Conservation (phyloP, 1,284 basidiomycete genomes). For the Moniliella sp. region DNA sequence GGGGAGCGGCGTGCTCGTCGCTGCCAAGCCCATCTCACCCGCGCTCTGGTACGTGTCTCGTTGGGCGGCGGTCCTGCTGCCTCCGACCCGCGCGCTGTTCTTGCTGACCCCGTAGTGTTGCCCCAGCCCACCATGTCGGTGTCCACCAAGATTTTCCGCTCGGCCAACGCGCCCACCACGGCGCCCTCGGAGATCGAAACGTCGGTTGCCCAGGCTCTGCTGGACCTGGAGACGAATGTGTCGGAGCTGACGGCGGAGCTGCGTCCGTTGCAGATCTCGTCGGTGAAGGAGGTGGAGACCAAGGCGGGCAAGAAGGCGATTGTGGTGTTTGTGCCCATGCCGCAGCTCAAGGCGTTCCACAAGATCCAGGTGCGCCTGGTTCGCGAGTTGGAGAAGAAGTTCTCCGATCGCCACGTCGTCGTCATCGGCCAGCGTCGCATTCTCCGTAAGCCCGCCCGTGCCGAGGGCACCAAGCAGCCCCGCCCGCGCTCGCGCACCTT, state of each 20-base stretch:
- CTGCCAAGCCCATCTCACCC: too few species aligned
- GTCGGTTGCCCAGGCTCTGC: slow-evolving; percentile 75
- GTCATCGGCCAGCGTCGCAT: slow-evolving; percentile 97
- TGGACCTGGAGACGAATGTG: slow-evolving; percentile 94
- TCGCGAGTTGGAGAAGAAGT: slow-evolving; percentile 98
- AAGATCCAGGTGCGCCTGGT: slow-evolving; percentile 91
- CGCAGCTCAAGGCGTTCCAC: slow-evolving; percentile 94
- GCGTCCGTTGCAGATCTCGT: slow-evolving; percentile 81
- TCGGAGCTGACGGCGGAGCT: slow-evolving; percentile 91
- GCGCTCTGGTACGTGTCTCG: too few species aligned
- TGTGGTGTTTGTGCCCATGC: slow-evolving; percentile 90
- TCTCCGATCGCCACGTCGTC: slow-evolving; percentile 92
- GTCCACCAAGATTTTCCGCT: slow-evolving; percentile 63
- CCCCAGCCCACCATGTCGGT: too few species aligned
- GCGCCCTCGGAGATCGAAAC: slow-evolving; percentile 79
- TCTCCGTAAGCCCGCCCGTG: slow-evolving; percentile 87
- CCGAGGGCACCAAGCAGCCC: slow-evolving; percentile 78
- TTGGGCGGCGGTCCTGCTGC: too few species aligned
- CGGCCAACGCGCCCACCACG: slow-evolving; percentile 70
- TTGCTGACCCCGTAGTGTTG: too few species aligned
- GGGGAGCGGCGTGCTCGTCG: too few species aligned
- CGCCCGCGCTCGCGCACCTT: slow-evolving; percentile 88
- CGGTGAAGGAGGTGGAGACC: slow-evolving; percentile 94
- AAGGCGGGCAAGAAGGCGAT: slow-evolving; percentile 93
- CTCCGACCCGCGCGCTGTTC: too few species aligned